These are phyloP conservation scores for Globisporangium radiosum DNA, from an alignment of 352 stramenopile species.

Conservation along the genomic window DNA sequence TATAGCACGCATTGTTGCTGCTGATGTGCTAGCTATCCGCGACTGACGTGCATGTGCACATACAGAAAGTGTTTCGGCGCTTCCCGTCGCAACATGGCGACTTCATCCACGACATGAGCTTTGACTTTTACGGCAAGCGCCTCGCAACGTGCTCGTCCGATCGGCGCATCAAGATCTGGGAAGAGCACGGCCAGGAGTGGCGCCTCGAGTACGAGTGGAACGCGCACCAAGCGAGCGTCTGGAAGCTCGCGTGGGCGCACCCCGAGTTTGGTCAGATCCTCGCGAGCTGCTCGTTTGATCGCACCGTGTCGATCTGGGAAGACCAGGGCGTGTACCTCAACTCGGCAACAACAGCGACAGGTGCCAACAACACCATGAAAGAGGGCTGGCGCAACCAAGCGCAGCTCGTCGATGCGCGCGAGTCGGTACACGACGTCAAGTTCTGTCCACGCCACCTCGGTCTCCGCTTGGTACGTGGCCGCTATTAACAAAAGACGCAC, in stretches of 20 bases:
- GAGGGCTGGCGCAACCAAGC: slow-evolving; percentile 81
- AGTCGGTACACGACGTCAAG: slow-evolving; percentile 93
- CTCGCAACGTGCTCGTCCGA: slow-evolving; percentile 90
- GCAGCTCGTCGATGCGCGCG: slow-evolving; percentile 87
- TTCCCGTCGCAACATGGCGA: slow-evolving; percentile 86
- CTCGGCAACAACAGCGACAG: slow-evolving; percentile 4
- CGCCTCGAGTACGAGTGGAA: slow-evolving; percentile 87
- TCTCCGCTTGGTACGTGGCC: slow-evolving; percentile 69
- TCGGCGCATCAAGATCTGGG: slow-evolving; percentile 90
- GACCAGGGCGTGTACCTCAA: slow-evolving; percentile 75
- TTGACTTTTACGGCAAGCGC: slow-evolving; percentile 90
- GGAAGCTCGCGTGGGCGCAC: slow-evolving; percentile 92
- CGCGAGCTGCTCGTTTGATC: slow-evolving; percentile 91
- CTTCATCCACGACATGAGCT: slow-evolving; percentile 91
- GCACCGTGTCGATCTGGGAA: slow-evolving; percentile 94
- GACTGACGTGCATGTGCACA: too few species aligned
- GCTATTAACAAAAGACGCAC: too few species aligned
- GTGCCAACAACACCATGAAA: slow-evolving; percentile 17
- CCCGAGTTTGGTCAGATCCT: slow-evolving; percentile 95
- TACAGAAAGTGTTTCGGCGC: slow-evolving; percentile 69
- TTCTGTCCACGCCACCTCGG: slow-evolving; percentile 93
- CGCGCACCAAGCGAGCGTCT: slow-evolving; percentile 87
- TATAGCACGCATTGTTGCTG: neutral
- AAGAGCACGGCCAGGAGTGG: slow-evolving; percentile 81
- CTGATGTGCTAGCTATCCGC: too few species aligned